Evolutionary conservation across 768 basidiomycete species (phyloP).

Genomic region (Kwoniella sp.): DNA sequence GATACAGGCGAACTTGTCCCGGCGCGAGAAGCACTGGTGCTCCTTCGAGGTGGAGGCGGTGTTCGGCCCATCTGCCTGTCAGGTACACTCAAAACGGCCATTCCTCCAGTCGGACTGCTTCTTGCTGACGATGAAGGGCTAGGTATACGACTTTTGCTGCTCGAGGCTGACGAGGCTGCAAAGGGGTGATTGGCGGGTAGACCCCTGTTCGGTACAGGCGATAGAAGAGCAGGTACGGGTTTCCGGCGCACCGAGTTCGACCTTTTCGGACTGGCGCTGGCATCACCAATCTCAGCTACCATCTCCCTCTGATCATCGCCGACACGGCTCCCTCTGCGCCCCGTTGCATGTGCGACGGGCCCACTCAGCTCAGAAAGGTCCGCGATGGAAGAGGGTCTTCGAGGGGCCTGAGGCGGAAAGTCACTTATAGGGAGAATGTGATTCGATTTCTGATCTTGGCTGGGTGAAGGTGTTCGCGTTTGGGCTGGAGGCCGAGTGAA

Average conservation of each 20-base stretch:
- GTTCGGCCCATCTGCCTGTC: slow-evolving; percentile 1
- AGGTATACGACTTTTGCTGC: background rate
- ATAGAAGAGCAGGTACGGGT: slow-evolving; percentile 20
- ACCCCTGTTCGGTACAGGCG: slow-evolving; percentile 4
- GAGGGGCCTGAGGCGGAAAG: slow-evolving; percentile 14
- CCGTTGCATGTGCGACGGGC: background rate
- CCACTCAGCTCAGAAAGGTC: slow-evolving; percentile 8
- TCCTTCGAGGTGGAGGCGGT: slow-evolving; percentile 12
- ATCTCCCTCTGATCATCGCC: background rate
- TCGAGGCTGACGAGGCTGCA: slow-evolving; percentile 5
- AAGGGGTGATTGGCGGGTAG: slow-evolving; percentile 31
- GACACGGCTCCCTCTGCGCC: background rate
- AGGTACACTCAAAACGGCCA: slow-evolving; percentile 3
- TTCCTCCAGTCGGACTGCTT: slow-evolving; percentile 1
- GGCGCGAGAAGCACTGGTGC: background rate
- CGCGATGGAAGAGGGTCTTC: slow-evolving; percentile 3
- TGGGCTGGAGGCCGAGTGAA: slow-evolving; percentile 8
- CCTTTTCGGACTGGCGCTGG: background rate
- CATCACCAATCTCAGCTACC: background rate
- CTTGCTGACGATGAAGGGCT: slow-evolving; percentile 13
- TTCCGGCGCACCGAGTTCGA: slow-evolving; percentile 19
- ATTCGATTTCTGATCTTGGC: background rate
- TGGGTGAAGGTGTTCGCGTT: background rate
- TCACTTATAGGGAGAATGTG: slow-evolving; percentile 16
- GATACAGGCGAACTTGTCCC: background rate